A percentile compares a stretch with the other conserved stretches of the same genome.
phyloP scores from a whole-genome alignment of 2,329 filamentous ascomycete species.

The Paracorniculantispora psalliotae region DNA sequence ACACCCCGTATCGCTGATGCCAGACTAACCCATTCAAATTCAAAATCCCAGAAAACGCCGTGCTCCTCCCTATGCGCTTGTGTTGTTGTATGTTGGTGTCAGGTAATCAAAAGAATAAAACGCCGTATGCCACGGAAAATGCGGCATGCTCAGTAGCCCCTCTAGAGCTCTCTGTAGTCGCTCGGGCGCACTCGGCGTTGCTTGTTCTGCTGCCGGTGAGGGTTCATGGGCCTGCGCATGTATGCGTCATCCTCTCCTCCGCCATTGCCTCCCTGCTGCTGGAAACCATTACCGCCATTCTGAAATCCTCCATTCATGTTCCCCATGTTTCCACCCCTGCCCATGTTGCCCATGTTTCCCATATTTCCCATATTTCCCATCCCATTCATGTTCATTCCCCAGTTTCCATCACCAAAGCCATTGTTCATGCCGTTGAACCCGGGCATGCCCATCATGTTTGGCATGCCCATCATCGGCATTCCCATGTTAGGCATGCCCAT shows the following conservation, averaged over 20 bases:
- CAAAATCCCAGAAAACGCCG: not conserved
- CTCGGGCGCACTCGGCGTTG: conserved; percentile 76
- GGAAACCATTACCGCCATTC: conserved; percentile 23
- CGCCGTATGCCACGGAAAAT: not conserved
- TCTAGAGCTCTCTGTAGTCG: conserved; percentile 75
- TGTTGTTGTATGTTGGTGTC: not conserved
- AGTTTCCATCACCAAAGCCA: conserved; percentile 1
- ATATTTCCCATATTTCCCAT: conserved; percentile 18
- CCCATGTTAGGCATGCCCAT: conserved; percentile 31
- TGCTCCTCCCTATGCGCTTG: not conserved
- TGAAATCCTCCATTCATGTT: conserved; percentile 23
- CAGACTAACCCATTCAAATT: not conserved
- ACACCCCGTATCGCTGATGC: not conserved
- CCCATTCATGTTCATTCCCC: conserved; percentile 17
- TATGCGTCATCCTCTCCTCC: conserved; percentile 84
- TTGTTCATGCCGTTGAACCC: conserved; percentile 20
- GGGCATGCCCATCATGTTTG: conserved; percentile 21
- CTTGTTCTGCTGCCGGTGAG: conserved; percentile 80
- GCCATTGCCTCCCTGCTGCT: conserved; percentile 22
- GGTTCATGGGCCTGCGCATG: conserved; percentile 93
- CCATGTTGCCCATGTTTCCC: no score
- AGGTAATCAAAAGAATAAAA: conserved; percentile 5
- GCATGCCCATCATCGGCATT: conserved; percentile 22
- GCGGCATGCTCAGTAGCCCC: not conserved
- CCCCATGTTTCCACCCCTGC: conserved; percentile 25